A percentile compares a stretch with the other conserved stretches of the same genome.
phyloP scores from a whole-genome alignment of 768 basidiomycete genomes.

The Auricularia auricula-judae region DNA sequence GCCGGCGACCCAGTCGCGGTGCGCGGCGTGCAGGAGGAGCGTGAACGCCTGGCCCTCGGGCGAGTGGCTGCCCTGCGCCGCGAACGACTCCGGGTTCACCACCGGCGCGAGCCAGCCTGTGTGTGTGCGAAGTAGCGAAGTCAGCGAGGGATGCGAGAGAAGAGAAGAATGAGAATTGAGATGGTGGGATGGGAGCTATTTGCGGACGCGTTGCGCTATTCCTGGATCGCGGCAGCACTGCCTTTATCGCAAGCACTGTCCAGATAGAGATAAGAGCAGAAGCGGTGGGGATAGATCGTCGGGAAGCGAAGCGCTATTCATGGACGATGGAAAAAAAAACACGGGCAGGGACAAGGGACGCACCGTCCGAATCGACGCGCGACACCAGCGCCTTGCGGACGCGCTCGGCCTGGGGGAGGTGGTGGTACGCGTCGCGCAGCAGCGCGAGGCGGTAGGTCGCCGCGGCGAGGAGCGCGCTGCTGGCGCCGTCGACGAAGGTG shows the following conservation, averaged over 20 bases:
- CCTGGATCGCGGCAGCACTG: too few species aligned
- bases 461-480: slow-evolving; percentile 63
- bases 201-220: too few species aligned
- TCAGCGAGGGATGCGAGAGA: not conserved
- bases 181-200: too few species aligned
- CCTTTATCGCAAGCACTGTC: too few species aligned
- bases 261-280: too few species aligned
- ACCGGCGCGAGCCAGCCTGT: slow-evolving; percentile 62
- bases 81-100: slow-evolving; percentile 55
- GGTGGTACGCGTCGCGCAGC: slow-evolving; percentile 34
- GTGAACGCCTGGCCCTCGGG: slow-evolving; percentile 78
- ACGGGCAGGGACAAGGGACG: not conserved
- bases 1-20: slow-evolving; percentile 56
- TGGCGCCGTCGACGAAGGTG: slow-evolving; percentile 63
- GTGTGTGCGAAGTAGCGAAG: slow-evolving; percentile 13
- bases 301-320: not conserved
- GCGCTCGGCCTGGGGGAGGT: slow-evolving; percentile 48
- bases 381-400: slow-evolving; percentile 31
- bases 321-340: not conserved
- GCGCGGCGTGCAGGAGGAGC: slow-evolving; percentile 62
- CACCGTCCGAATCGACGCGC: not conserved
- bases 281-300: not conserved
- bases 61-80: slow-evolving; percentile 37
- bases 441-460: slow-evolving; percentile 66
- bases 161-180: too few species aligned